Conservation (phyloP, 1,284 basidiomycete species). For the Erythrobasidium hasegawianum region DNA sequence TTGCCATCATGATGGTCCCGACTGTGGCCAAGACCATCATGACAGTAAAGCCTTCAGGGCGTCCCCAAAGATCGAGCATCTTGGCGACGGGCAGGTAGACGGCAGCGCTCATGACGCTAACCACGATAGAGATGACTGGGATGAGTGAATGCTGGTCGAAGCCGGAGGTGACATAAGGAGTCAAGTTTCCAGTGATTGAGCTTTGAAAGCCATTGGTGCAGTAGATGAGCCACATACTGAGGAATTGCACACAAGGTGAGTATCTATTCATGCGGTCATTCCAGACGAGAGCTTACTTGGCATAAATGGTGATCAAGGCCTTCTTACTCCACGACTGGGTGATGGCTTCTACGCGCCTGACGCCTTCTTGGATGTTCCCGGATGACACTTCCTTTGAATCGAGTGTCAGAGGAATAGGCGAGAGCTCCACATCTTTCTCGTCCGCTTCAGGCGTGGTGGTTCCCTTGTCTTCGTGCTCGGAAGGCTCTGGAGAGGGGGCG, state of each 20-base stretch:
- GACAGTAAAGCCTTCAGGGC: constrained; percentile 43
- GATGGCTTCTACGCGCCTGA: constrained; percentile 44
- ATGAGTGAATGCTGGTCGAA: constrained; percentile 47
- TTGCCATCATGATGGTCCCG: constrained; percentile 47
- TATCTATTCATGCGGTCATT: too few relatives aligned
- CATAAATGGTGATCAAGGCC: constrained; percentile 42
- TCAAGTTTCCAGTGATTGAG: constrained; percentile 46
- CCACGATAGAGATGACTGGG: constrained; percentile 47
- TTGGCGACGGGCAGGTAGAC: constrained; percentile 47
- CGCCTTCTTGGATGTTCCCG: constrained; percentile 43
- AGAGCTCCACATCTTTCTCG: not conserved
- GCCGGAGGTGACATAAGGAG: constrained; percentile 44
- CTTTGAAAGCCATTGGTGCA: constrained; percentile 47
- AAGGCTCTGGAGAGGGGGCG: too few relatives aligned
- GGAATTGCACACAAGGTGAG: too few relatives aligned
- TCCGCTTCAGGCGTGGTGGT: not conserved
- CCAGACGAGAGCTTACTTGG: constrained; percentile 47
- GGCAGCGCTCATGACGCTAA: constrained; percentile 45
- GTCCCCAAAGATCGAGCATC: constrained; percentile 47
- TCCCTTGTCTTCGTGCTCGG: not conserved
- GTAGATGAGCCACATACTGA: constrained; percentile 47
- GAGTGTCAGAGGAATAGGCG: not conserved
- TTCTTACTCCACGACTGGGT: constrained; percentile 45
- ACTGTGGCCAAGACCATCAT: constrained; percentile 44
- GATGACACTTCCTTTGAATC: not conserved